Evolutionary conservation across 768 basidiomycete genomes (phyloP), one percentile per base, ranked within the genome.

Genomic region (Sarcomyxa edulis): DNA sequence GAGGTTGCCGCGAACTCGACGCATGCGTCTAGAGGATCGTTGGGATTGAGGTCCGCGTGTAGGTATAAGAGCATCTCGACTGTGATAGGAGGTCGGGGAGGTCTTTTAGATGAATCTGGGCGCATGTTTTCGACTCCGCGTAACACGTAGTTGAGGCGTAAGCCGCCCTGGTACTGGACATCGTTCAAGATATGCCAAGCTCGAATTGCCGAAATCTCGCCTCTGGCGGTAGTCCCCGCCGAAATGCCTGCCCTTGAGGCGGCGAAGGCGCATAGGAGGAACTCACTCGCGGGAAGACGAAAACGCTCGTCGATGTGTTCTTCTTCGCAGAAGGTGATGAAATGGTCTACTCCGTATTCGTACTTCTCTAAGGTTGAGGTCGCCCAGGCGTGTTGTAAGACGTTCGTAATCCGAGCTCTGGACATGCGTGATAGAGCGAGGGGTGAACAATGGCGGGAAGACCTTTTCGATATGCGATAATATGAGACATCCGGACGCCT

Each of bases 171-270:
- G 56, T 55, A 68, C 0, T 40, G 26, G 2, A 48, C 21, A 6
- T 46, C 27, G 21, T 66, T 55, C 9, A 49, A 21, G 16, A 52
- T 42, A 31, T 68, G 66, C 62, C 63, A 68, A 0, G 60, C 57
- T 6, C 51, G 54, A 3, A 66, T 15, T 0, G 43, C 63, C 7
- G 45, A 34, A 3, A 62, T 29, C n/a, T 58, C 44, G 16, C 50
- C 51, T 2, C 40, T 26, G 9, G 56, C 37, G 0, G 60, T 48
- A 0, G 37, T 39, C 1, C 47, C 48, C 0, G 58, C 47, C 15
- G 42, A 25, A 1, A 12, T 3, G 3, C 60, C 60, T 0, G 52
- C 40, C 12, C 43, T 33, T 1, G 52, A 49, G 0, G 59, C 49
- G 1, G 54, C 52, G 31, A 59, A 68, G 2, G 49, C 44, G 9